Base-by-base conservation (phyloP, 805 yeast genomes). In the Yarrowia yakushimensis region DNA sequence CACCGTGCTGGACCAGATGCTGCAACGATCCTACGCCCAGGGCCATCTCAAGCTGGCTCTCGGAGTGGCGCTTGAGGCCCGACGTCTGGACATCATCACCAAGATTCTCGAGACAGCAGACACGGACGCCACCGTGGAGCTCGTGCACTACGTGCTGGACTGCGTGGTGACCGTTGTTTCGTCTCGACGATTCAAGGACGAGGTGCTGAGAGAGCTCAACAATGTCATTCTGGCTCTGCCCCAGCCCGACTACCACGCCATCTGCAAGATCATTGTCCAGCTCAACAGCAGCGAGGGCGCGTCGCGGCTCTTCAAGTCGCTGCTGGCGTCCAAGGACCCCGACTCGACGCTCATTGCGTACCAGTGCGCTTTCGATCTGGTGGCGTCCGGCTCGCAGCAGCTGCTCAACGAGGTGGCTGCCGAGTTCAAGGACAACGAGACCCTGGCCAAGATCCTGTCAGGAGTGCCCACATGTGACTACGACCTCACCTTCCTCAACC, bases 401-500 rank as follows among this genome's bases (percentile, higher is more conserved):
- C 80, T 94, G 67, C 79, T 92, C 64, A 86, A 84, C 25, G 77
- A 79, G 41, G 77, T 79, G 9, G 71, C 79, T 45, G 73, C 70
- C 15, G 70, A 69, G 39, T 67, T 72, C 60, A 63, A 43, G 27
- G 64, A 62, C 71, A 67, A 70, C 45, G 68, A 69, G 13, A 70
- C 83, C 67, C 74, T 91, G 52, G 80, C 86, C 62, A 82, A 82
- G 67, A 88, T 94, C 63, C 81, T 94, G 62, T 82, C 92, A 9
- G 99, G 99, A 63, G 84, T 91, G 42, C 97, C 97, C 67, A 87
- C 97, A 17, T 89, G 97, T 76, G 98, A 94, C 75, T 84, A 85
- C 72, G 91, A 89, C 71, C 85, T 90, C 67, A 91, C 98, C 1
- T 94, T 94, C 73, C 78, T 94, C 68, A 83, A 85, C 75, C 85